Evolutionary conservation across 2,329 filamentous ascomycete species (phyloP).

Genomic region (Leptodontidium sp.): DNA sequence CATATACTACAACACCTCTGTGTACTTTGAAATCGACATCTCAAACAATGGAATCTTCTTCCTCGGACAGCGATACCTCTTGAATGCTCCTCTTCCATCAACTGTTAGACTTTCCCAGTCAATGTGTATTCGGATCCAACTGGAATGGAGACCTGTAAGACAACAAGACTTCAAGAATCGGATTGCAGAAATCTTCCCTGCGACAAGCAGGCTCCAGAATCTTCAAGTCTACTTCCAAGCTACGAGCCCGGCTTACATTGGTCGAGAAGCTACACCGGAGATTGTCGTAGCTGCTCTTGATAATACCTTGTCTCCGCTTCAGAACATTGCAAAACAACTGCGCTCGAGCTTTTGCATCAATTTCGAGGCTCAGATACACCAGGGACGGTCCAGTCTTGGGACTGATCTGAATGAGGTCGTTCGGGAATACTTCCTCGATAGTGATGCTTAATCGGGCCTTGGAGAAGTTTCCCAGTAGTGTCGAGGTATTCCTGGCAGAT

Average conservation of each 20-base stretch:
- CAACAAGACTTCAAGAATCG: constrained; percentile 1
- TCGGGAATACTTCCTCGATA: neutral
- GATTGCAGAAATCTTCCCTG: neutral
- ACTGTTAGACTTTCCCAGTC: neutral
- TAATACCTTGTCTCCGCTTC: neutral
- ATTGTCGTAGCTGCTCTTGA: neutral
- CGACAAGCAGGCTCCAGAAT: neutral
- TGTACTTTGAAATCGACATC: constrained; percentile 7
- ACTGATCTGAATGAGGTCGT: neutral
- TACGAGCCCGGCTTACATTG: constrained; percentile 5
- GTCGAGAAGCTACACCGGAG: neutral
- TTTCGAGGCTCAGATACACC: neutral
- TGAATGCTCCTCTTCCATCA: neutral
- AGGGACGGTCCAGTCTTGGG: neutral
- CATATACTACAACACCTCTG: neutral
- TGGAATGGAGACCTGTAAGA: constrained; percentile 16
- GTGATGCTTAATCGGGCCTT: neutral
- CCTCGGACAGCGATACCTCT: neutral
- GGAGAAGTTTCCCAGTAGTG: no score
- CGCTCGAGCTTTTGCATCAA: neutral
- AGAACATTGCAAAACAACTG: neutral
- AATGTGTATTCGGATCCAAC: neutral
- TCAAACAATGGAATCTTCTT: constrained; percentile 12
- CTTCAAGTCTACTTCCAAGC: neutral
- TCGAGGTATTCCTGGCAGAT: no score